Percentiles rank a stretch among this genome's conserved stretches.
phyloP scores from a whole-genome alignment of 176 grass and related monocot species.

The Aegilops umbellulata region DNA sequence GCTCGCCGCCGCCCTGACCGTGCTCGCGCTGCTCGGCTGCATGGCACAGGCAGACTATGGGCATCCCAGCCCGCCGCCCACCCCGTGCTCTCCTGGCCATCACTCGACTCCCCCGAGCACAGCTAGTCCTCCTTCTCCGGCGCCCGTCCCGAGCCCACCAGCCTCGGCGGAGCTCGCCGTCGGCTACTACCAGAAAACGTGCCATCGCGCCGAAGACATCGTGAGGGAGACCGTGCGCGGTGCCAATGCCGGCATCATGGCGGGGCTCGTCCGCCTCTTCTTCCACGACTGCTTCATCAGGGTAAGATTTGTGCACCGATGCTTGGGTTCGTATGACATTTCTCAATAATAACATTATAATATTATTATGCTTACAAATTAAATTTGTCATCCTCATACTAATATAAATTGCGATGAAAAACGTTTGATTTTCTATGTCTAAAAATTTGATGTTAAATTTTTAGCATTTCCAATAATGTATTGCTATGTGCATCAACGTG shows the following conservation, averaged over 20 bases:
- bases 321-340: too few species aligned
- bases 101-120: neutral
- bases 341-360: too few species aligned
- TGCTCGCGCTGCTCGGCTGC: neutral
- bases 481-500: too few species aligned
- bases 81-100: neutral
- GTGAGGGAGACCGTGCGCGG: neutral
- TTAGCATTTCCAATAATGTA: too few species aligned
- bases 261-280: slow-evolving; percentile 47
- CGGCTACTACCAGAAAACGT: neutral
- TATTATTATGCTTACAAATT: too few species aligned
- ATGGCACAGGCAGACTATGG: neutral
- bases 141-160: neutral
- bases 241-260: neutral
- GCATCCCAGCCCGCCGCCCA: neutral
- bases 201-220: neutral
- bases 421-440: too few species aligned
- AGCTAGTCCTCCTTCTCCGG: neutral
- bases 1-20: neutral
- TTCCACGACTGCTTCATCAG: slow-evolving; percentile 78
- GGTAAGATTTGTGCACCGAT: neutral
- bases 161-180: neutral
- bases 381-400: too few species aligned
- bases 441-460: too few species aligned
- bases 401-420: too few species aligned